phyloP scores from a whole-genome alignment of 2,329 filamentous ascomycete species.

The Chaetomiaceae sp. region DNA sequence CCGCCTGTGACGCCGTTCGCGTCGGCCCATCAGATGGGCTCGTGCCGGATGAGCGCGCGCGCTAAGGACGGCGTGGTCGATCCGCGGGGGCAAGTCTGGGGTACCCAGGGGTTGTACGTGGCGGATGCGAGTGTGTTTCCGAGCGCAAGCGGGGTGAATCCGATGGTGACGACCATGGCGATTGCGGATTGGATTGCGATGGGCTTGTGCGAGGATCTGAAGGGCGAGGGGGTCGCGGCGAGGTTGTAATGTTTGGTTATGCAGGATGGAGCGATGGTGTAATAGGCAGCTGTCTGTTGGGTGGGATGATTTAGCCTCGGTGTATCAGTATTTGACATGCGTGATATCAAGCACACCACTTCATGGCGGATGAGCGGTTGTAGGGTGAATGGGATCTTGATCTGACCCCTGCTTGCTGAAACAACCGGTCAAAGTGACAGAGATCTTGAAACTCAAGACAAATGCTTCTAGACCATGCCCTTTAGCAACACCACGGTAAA shows the following conservation, averaged over 20 bases:
- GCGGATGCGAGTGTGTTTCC: slow-evolving; percentile 72
- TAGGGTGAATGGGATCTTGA: too few relatives aligned
- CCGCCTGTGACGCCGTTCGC: slow-evolving; percentile 49
- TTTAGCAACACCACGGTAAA: neutral
- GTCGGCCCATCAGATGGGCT: slow-evolving; percentile 79
- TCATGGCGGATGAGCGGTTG: too few relatives aligned
- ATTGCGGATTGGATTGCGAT: slow-evolving; percentile 60
- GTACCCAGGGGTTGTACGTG: slow-evolving; percentile 57
- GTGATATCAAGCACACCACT: too few relatives aligned
- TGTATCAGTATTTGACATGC: neutral
- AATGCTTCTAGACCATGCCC: neutral
- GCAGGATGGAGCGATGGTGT: neutral
- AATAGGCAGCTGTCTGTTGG: too few relatives aligned
- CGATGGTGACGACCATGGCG: slow-evolving; percentile 73
- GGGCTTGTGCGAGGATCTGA: slow-evolving; percentile 46
- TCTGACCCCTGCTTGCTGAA: too few relatives aligned
- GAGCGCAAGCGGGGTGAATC: slow-evolving; percentile 71
- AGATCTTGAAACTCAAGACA: neutral
- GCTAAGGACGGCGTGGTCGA: slow-evolving; percentile 52
- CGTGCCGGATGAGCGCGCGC: slow-evolving; percentile 61
- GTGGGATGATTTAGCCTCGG: too few relatives aligned
- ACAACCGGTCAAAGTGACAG: neutral
- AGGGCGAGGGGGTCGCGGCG: slow-evolving; percentile 14
- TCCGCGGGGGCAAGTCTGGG: slow-evolving; percentile 57
- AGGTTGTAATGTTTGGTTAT: slow-evolving; percentile 11